Evolutionary conservation across 2,329 filamentous ascomycete species (phyloP).

Genomic region (Chalara sp.): DNA sequence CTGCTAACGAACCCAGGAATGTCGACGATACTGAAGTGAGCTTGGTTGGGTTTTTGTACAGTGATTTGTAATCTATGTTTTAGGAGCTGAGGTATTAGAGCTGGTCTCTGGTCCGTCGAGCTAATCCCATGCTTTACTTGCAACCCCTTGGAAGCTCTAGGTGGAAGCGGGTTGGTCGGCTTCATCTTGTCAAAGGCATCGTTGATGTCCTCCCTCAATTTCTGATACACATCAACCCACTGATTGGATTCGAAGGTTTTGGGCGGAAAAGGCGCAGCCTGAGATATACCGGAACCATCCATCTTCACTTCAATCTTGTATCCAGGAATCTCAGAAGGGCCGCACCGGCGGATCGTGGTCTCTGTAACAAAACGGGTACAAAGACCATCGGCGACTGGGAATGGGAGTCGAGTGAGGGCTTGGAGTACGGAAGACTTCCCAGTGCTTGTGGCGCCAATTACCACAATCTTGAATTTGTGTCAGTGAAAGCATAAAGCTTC

Average conservation of each 20-base stretch:
- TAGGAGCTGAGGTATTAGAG: conserved; percentile 1
- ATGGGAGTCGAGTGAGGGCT: conserved; percentile 8
- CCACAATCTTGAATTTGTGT: conserved; percentile 2
- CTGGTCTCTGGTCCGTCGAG: background rate
- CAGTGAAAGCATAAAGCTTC: background rate
- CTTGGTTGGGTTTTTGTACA: conserved; percentile 5
- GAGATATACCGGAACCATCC: conserved; percentile 1
- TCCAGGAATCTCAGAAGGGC: conserved; percentile 3
- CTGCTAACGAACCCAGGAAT: conserved; percentile 8
- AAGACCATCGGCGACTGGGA: conserved; percentile 5
- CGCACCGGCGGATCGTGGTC: conserved; percentile 6
- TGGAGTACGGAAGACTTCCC: conserved; percentile 9
- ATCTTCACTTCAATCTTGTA: conserved; percentile 8
- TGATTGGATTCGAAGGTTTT: conserved; percentile 7
- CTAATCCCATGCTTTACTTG: background rate
- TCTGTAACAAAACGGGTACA: conserved; percentile 9
- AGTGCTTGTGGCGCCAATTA: conserved; percentile 6
- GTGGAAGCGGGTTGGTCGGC: background rate
- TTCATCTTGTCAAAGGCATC: conserved; percentile 7
- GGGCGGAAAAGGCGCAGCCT: conserved; percentile 1
- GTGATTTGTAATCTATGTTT: conserved; percentile 8
- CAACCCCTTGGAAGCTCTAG: background rate
- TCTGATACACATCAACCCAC: conserved; percentile 5
- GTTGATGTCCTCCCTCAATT: conserved; percentile 5
- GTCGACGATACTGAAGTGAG: conserved; percentile 8